These are phyloP conservation scores for Casuarina cunninghamiana DNA, from an alignment of 306 rosid genomes.

Conservation along the genomic window DNA sequence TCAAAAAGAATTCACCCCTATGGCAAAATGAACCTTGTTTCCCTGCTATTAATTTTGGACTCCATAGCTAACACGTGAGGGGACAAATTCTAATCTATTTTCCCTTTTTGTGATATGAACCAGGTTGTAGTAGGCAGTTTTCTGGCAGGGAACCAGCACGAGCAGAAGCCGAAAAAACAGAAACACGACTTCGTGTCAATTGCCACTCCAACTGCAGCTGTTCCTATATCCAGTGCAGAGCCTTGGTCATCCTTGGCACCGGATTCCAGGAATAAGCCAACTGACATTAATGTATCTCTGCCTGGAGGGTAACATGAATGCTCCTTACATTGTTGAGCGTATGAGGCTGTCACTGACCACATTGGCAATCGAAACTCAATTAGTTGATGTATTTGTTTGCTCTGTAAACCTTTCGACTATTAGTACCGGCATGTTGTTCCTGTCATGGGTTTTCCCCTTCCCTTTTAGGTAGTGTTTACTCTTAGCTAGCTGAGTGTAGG, in stretches of 20 bases:
- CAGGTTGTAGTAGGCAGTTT: conserved; percentile 97
- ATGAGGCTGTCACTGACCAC: conserved; percentile 37
- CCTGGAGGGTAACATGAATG: conserved; percentile 45
- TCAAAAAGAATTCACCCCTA: no score
- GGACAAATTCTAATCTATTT: conserved; percentile 20
- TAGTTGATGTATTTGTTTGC: conserved; percentile 40
- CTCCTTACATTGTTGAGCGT: conserved; percentile 9
- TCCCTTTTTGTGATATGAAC: conserved; percentile 23
- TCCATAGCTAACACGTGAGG: not conserved
- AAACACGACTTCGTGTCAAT: conserved; percentile 55
- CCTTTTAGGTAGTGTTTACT: conserved; percentile 31
- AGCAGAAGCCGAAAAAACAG: conserved; percentile 75
- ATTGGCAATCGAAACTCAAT: conserved; percentile 35
- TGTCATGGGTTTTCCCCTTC: conserved; percentile 21
- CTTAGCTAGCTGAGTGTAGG: conserved; percentile 40
- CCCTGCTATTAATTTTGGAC: no score
- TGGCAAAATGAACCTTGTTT: no score
- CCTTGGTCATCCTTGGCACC: conserved; percentile 72
- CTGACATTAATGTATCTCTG: conserved; percentile 73
- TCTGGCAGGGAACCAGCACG: conserved; percentile 88
- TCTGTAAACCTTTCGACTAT: conserved; percentile 42
- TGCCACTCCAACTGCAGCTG: conserved; percentile 49
- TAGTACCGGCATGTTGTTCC: conserved; percentile 30
- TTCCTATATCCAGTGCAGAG: conserved; percentile 65
- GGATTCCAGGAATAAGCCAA: conserved; percentile 56